phyloP scores from a whole-genome alignment of 768 basidiomycete genomes.

The Russula griseocarnosa region DNA sequence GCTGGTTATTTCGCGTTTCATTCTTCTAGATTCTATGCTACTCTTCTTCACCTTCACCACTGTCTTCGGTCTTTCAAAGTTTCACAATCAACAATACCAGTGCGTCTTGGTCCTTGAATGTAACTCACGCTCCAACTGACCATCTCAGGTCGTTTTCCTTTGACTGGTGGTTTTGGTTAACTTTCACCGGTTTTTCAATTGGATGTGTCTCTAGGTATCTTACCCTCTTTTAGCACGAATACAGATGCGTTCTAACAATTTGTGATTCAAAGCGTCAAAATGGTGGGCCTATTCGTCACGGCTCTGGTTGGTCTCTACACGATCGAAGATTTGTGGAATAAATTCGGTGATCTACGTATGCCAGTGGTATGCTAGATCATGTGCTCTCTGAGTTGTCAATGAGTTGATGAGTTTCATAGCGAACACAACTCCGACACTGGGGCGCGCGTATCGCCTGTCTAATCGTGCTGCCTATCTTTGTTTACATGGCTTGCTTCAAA shows the following conservation, averaged over 20 bases:
- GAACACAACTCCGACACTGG: conserved; percentile 89
- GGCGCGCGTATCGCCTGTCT: conserved; percentile 77
- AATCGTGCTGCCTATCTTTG: conserved; percentile 84
- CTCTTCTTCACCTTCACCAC: conserved; percentile 98
- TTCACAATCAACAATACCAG: conserved; percentile 96
- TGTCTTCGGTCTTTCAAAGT: conserved; percentile 90
- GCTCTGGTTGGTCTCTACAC: conserved; percentile 94
- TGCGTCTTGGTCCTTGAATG: conserved; percentile 40
- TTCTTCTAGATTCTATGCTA: conserved; percentile 97
- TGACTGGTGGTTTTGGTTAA: conserved; percentile 97
- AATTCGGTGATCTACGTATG: conserved; percentile 95
- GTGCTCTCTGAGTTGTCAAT: neutral
- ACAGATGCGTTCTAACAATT: neutral
- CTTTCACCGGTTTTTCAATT: conserved; percentile 90
- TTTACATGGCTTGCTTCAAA: conserved; percentile 95
- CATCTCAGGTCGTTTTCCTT: conserved; percentile 75
- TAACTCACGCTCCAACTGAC: neutral
- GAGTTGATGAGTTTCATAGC: conserved; percentile 42
- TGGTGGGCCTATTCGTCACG: conserved; percentile 94
- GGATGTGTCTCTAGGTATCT: conserved; percentile 87
- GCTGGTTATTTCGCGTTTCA: conserved; percentile 95
- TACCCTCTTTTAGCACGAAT: neutral
- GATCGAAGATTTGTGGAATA: conserved; percentile 96
- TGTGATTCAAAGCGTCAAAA: conserved; percentile 67
- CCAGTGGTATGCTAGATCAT: conserved; percentile 56